Base-by-base conservation (phyloP, 495 filamentous ascomycete species). In the Halenospora varia region DNA sequence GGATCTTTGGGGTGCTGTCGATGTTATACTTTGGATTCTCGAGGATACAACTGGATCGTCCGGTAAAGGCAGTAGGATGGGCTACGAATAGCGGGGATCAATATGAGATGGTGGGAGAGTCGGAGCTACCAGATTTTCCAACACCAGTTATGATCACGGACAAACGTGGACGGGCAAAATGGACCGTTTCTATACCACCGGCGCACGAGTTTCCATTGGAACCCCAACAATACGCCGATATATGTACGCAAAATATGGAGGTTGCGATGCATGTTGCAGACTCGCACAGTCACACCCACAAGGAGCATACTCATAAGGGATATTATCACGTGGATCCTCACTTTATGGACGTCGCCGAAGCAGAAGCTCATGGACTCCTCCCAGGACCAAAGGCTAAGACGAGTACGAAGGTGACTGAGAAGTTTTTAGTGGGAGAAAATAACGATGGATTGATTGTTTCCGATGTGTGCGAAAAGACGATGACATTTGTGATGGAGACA, bases 401-500 rank as follows among this genome's bases (percentile, higher is more conserved):
- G 20, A 59, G 59, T 20, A 61, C 58, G 64, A 68, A 47, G 55
- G 53, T 8, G 57, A 57, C 53, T 57, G 64, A 68, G 53, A 49
- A 42, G 25, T 59, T 67, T 51, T 48, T 76, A 18, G 66, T 75
- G 25, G 74, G 71, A 10, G 67, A 74, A 45, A 63, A 57, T 13
- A 66, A 60, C 8, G 66, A 73, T 44, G 65, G 66, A 17, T 25
- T 67, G n/a, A 64, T 69, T 20, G 67, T 71, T n/a, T 73, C 67
- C 41, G 68, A 70, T 3, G 71, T 85, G 8, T 92, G 88, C 67
- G 74, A 83, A 52, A 80, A 70, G 53, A 88, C 78, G 53, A 68
- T 92, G 57, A 92, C 87, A 0, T 90, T 85, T 60, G 75, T 87
- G 8, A 72, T 92, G 59, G 86, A 89, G 63, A 80, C 85, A 11